A percentile compares a stretch with the other conserved stretches of the same genome.
Evolutionary conservation across 2,329 filamentous ascomycete genomes (phyloP).

Genomic region (Elsinoe fawcettii): DNA sequence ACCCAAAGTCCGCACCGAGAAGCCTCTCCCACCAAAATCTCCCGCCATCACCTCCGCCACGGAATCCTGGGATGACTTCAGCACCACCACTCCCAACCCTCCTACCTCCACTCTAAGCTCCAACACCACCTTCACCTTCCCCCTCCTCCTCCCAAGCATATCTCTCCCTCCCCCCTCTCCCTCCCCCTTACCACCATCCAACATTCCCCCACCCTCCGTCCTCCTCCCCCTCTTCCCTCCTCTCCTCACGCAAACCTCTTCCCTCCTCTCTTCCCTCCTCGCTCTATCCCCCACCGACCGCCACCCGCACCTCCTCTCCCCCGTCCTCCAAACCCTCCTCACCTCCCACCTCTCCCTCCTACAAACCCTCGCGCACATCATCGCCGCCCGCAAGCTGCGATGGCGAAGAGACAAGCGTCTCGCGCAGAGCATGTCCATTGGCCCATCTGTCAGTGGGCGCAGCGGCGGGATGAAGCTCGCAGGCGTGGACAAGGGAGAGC

Average conservation of each 20-base stretch:
- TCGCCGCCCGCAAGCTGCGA: conserved; percentile 74
- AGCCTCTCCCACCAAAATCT: not conserved
- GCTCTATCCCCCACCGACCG: conserved; percentile 41
- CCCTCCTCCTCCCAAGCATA: conserved; percentile 4
- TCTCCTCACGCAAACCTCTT: conserved; percentile 59
- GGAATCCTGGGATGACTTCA: conserved; percentile 39
- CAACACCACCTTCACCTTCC: not conserved
- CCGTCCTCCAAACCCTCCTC: conserved; percentile 56
- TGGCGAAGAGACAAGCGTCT: conserved; percentile 88
- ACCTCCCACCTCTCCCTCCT: conserved; percentile 55
- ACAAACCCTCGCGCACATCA: conserved; percentile 65
- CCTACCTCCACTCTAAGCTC: not conserved
- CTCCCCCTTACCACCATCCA: conserved; percentile 57
- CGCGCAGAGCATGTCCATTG: conserved; percentile 80
- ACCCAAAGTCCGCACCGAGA: conserved; percentile 19
- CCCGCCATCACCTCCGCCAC: conserved; percentile 6
- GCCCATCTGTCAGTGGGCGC: conserved; percentile 62
- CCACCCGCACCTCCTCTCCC: conserved; percentile 53
- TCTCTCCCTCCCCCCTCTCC: conserved; percentile 15
- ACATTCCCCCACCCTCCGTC: conserved; percentile 80
- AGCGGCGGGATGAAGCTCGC: conserved; percentile 82
- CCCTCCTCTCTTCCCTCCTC: conserved; percentile 58
- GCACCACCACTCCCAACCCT: not conserved
- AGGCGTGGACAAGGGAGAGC: conserved; percentile 74
- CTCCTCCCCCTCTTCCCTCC: conserved; percentile 69